Evolutionary conservation across 2,329 filamentous ascomycete species (phyloP).

Genomic region (Lasiodiplodia hormozganensis): DNA sequence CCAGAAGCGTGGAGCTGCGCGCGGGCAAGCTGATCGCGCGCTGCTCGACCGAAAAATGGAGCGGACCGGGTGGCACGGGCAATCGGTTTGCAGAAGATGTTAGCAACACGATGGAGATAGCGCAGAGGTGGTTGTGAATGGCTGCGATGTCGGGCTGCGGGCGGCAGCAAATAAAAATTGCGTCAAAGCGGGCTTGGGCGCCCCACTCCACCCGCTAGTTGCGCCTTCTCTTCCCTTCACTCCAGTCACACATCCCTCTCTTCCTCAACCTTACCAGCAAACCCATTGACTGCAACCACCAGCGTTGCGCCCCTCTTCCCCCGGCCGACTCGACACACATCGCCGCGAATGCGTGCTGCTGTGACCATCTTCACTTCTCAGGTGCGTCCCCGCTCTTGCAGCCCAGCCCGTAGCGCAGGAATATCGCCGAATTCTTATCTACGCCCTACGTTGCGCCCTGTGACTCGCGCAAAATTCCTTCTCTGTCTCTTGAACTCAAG

Average conservation of each 20-base stretch:
- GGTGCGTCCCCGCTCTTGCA: constrained; percentile 48
- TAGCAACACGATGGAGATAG: constrained; percentile 5
- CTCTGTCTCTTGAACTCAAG: constrained; percentile 19
- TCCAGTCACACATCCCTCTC: constrained; percentile 7
- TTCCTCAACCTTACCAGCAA: constrained; percentile 4
- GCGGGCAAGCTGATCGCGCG: neutral
- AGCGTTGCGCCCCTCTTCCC: constrained; percentile 18
- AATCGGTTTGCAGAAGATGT: constrained; percentile 19
- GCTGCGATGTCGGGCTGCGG: constrained; percentile 12
- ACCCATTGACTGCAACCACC: constrained; percentile 13
- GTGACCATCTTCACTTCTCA: constrained; percentile 61
- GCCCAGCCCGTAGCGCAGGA: neutral
- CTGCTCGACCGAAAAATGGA: neutral
- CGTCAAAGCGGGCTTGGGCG: constrained; percentile 2
- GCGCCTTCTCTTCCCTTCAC: constrained; percentile 1
- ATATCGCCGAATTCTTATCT: constrained; percentile 26
- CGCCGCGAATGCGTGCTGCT: constrained; percentile 54
- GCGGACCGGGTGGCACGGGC: neutral
- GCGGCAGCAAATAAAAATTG: neutral
- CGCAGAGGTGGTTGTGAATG: neutral
- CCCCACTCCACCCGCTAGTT: constrained; percentile 8
- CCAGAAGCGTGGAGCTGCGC: neutral
- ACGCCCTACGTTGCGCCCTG: constrained; percentile 23
- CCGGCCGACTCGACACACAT: constrained; percentile 18
- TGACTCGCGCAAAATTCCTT: constrained; percentile 1